Evolutionary conservation across 345 rosid species (phyloP).

Genomic region (Pistacia atlantica): DNA sequence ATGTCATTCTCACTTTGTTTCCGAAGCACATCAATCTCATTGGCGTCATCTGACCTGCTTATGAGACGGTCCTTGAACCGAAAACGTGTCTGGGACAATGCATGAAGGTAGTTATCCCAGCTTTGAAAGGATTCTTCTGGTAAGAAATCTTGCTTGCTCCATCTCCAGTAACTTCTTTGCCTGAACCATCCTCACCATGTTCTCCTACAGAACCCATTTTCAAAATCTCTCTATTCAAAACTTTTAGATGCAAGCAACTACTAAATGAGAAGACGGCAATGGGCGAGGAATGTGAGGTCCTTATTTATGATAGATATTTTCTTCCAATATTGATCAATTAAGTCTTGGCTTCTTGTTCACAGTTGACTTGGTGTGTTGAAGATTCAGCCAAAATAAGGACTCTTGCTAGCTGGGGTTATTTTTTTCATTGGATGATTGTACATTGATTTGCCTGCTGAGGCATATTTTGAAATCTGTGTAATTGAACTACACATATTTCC

Average conservation of each 20-base stretch:
- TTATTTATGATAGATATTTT: not conserved
- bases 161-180: conserved; percentile 52
- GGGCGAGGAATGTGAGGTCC: not conserved
- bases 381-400: not conserved
- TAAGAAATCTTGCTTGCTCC: conserved; percentile 61
- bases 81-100: conserved; percentile 38
- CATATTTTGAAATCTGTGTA: no score
- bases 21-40: conserved; percentile 40
- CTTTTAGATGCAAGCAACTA: not conserved
- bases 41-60: conserved; percentile 44
- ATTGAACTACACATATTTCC: no score
- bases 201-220: conserved; percentile 21
- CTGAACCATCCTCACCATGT: conserved; percentile 9
- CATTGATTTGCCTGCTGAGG: not conserved
- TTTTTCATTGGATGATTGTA: not conserved
- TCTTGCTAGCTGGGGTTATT: not conserved
- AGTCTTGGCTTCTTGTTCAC: not conserved
- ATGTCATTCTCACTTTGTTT: conserved; percentile 50
- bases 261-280: no score
- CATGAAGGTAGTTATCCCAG: conserved; percentile 43
- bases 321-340: not conserved
- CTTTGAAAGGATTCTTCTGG: conserved; percentile 63
- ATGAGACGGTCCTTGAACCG: conserved; percentile 45
- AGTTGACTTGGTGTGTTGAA: conserved; percentile 12
- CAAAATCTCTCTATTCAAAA: not conserved